Evolutionary conservation across 2,329 filamentous ascomycete species (phyloP), one percentile per base, ranked within the genome.

Genomic region (Alternaria hordeiaustralica): DNA sequence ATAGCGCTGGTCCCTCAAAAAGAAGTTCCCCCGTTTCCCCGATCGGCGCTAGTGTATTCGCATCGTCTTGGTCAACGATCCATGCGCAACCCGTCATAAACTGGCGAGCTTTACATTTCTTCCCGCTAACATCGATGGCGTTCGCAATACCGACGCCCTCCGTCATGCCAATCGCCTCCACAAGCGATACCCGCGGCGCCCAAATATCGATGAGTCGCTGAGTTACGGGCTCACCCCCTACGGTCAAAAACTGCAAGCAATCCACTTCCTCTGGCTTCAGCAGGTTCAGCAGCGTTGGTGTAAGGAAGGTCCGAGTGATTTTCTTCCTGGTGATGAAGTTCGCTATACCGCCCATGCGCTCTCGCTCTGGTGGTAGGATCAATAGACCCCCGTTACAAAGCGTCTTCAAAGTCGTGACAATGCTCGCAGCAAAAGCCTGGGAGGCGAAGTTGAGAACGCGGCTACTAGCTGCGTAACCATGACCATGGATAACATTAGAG

Each of bases 401-500:
- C 49, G 57, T 60, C 20, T 60, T 60, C 25, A 60, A 30, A 4
- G 49, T 55, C n/a, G 41, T 60, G 13, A 60, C 49, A 6, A 54
- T 15, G 50, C 49, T 60, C 18, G 49, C 57, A 43, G 49, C 57
- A 18, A 60, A 60, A 10, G 47, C 57, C 25, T 33, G 57, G n/a
- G 57, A 60, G 25, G 57, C 57, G 13, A 60, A 60, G 41, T 60
- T 60, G 4, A 60, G 57, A 25, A 60, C 49, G 36, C 57, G 57
- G 21, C 57, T 60, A 9, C 20, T 25, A 11, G 36, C 49, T 15
- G 25, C 25, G 41, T 54, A 54, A 21, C 58, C 58, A 26, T 55
- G 49, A 21, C 58, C 43, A 21, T 60, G 43, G 6, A 60, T 43
- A 23, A 60, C 49, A 15, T 60, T 60, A 4, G 43, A 54, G 7